Evolutionary conservation across 768 basidiomycete species (phyloP).

Genomic region (Russula olivacea): DNA sequence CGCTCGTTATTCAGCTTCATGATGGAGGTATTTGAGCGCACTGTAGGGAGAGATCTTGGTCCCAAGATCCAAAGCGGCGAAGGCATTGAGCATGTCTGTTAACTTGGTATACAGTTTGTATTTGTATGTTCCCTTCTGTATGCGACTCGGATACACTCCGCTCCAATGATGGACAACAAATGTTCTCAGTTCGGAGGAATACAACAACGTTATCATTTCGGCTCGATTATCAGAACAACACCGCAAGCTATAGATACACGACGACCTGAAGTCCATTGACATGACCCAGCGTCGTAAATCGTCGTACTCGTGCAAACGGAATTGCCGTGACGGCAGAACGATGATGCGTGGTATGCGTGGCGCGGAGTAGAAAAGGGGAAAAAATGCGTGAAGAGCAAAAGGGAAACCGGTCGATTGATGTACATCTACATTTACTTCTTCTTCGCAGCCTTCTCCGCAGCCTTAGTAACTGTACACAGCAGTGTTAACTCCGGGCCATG

Average conservation of each 20-base stretch:
- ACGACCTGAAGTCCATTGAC: conserved; percentile 25
- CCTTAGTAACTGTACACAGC: conserved; percentile 68
- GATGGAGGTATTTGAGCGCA: conserved; percentile 92
- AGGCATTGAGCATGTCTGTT: conserved; percentile 74
- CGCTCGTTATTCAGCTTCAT: conserved; percentile 74
- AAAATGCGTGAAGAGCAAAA: conserved; percentile 37
- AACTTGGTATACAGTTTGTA: conserved; percentile 28
- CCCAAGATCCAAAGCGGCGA: conserved; percentile 43
- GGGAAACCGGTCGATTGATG: conserved; percentile 35
- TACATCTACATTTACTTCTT: conserved; percentile 87
- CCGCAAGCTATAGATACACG: conserved; percentile 30
- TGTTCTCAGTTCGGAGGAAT: conserved; percentile 24
- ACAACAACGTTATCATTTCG: conserved; percentile 31
- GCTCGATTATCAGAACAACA: conserved; percentile 29
- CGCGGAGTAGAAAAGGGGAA: conserved; percentile 37
- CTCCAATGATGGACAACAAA: neutral
- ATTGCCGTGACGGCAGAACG: conserved; percentile 29
- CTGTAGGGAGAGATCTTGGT: conserved; percentile 80
- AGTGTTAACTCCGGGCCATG: conserved; percentile 17
- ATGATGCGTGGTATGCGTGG: conserved; percentile 31
- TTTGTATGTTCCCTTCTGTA: conserved; percentile 1
- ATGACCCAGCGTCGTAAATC: conserved; percentile 30
- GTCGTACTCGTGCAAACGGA: conserved; percentile 35
- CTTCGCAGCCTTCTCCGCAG: conserved; percentile 93
- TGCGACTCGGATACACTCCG: too few relatives aligned